Evolutionary conservation across 1,139 yeast species (phyloP).

Genomic region (Yamadazyma mexicana): DNA sequence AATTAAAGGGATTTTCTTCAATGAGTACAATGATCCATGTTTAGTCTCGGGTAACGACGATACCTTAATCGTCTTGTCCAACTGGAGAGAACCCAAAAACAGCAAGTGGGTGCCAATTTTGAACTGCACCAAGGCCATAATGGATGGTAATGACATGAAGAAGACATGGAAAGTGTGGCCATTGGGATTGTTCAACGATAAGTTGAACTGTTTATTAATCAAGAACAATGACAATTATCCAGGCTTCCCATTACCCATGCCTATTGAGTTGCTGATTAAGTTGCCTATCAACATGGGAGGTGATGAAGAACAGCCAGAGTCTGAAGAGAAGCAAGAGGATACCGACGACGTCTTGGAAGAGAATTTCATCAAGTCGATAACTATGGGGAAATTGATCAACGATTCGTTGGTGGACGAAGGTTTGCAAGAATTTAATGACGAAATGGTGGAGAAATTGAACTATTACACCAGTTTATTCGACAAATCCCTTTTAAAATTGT

Average conservation of each 20-base stretch:
- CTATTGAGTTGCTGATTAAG: conserved; percentile 70
- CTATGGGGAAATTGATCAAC: conserved; percentile 50
- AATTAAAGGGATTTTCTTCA: conserved; percentile 74
- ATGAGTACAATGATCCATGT: conserved; percentile 86
- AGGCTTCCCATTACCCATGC: conserved; percentile 78
- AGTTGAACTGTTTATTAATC: conserved; percentile 70
- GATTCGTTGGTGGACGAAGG: conserved; percentile 42
- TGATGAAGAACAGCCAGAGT: conserved; percentile 4
- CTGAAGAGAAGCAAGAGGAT: conserved; percentile 23
- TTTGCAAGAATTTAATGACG: conserved; percentile 41
- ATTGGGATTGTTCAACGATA: conserved; percentile 69
- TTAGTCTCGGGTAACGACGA: conserved; percentile 72
- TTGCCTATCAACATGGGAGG: conserved; percentile 50
- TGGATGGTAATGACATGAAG: conserved; percentile 49
- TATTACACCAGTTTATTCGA: conserved; percentile 60
- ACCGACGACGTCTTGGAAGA: conserved; percentile 42
- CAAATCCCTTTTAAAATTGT: conserved; percentile 69
- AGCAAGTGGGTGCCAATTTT: conserved; percentile 89
- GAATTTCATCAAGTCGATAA: conserved; percentile 42
- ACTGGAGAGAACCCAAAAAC: conserved; percentile 78
- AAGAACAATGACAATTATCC: conserved; percentile 59
- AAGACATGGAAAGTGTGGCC: conserved; percentile 81
- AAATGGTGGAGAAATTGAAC: conserved; percentile 47
- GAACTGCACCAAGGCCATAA: conserved; percentile 60
- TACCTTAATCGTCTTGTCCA: conserved; percentile 62